A percentile compares a stretch with the other conserved stretches of the same genome.
These are phyloP conservation scores for Sporothrix mexicana DNA, from an alignment of 2,329 filamentous ascomycete genomes.

Conservation along the genomic window DNA sequence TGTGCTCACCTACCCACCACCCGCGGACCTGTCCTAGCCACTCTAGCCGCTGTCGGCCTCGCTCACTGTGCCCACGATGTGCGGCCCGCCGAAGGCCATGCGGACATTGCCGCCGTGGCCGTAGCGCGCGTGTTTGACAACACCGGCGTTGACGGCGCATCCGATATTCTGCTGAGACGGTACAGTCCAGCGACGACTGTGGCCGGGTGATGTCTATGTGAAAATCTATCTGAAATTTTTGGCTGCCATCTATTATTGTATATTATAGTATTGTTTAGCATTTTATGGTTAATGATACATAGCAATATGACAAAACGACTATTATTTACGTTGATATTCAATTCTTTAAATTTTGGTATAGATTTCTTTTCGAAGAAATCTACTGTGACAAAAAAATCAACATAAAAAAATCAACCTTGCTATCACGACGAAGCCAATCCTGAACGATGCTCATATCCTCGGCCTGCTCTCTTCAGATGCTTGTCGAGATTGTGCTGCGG, in stretches of 20 bases:
- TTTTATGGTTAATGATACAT: too few relatives aligned
- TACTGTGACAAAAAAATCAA: too few relatives aligned
- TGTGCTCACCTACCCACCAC: constrained; percentile 36
- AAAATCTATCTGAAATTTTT: not conserved
- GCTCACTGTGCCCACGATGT: constrained; percentile 40
- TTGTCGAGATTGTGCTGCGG: not conserved
- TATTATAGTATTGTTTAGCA: not conserved
- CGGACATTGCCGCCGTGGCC: constrained; percentile 36
- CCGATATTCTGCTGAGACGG: constrained; percentile 35
- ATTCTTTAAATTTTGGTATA: too few relatives aligned
- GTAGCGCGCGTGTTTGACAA: constrained; percentile 35
- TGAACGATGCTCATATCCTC: not conserved
- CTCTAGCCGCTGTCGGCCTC: constrained; percentile 38
- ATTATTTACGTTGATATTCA: too few relatives aligned
- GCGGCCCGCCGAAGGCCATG: constrained; percentile 37
- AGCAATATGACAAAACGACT: too few relatives aligned
- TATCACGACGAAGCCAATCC: too few relatives aligned
- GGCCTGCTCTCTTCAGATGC: not conserved
- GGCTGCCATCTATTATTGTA: too few relatives aligned
- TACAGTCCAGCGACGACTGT: constrained; percentile 11
- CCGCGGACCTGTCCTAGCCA: constrained; percentile 35
- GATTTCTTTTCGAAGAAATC: too few relatives aligned
- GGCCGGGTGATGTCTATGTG: not conserved
- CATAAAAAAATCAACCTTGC: too few relatives aligned
- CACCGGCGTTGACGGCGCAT: constrained; percentile 36